Evolutionary conservation across 345 rosid species (phyloP), one percentile per base, ranked within the genome.

Genomic region (Lumnitzera racemosa): DNA sequence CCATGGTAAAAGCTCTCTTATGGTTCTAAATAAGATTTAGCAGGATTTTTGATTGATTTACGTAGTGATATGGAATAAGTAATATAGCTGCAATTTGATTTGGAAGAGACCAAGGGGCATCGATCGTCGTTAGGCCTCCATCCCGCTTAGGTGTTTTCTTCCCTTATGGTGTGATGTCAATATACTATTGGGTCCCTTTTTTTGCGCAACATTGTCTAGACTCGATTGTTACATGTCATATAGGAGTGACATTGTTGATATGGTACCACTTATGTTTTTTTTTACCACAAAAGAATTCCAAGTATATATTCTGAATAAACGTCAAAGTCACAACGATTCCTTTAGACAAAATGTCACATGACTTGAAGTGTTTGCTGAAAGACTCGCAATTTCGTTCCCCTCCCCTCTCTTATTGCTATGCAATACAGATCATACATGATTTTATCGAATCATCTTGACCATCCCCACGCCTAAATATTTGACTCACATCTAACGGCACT

Each of bases 111-210:
- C 43, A 36, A 36, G 43, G 43, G 43, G 9, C 43, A 36, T 41
- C 29, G 12, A 25, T 47, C 11, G 31, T 48, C 53, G 13, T 61
- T 76, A 73, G 80, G 75, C 50, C n/a, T 80, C 69, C 91, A 81
- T 86, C 95, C 91, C 86, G 72, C 9, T 69, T 69, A 62, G 83
- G 96, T 91, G 2, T 3, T 66, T 74, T 64, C 59, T 62, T 58
- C 83, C 90, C 82, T 79, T 73, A 70, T 63, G 79, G 96, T 73
- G 96, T 60, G 94, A 86, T 89, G 94, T 67, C 58, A 63, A 53
- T 36, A 64, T 31, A n/a, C 15, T 13, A 46, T 51, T 25, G 54
- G 71, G 68, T 52, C 49, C 59, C 46, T 43, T 56, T 62, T n/a
- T 67, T 61, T 51, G 24, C 63, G 59, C 61, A 15, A 2, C 54